Evolutionary conservation across 495 filamentous ascomycete species (phyloP), one percentile per base, ranked within the genome.

Genomic region (Talaromyces trachyspermus): DNA sequence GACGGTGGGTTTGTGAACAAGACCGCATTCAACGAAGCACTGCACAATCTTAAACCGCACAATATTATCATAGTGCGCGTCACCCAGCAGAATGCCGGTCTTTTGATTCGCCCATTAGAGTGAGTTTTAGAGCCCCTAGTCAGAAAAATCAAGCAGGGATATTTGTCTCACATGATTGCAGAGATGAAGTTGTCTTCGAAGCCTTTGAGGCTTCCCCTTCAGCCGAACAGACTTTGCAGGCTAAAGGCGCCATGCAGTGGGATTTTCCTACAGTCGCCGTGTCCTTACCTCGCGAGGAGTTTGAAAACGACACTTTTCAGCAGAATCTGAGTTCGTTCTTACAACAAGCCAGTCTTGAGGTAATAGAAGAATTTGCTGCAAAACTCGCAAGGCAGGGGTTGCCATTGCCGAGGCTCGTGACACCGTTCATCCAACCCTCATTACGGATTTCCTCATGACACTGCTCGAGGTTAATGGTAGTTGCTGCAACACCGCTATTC

Each of bases 331-430:
- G 74, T 0, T 40, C 49, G 0, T 85, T 85, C 39, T 58, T 85
- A 4, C 78, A 80, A 49, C 64, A 77, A 47, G 80, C 78, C 1
- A 79, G 72, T 49, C 63, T 64, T 1, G 80, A 84, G 41, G 65
- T 68, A 0, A 53, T 83, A 8, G 71, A 77, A 18, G 53, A 59
- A 4, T 81, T 83, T 48, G 64, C 65, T 0, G 73, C 77, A 3
- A 58, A 56, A 55, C 75, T 0, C 44, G 43, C 12, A 85, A 85
- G 33, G 78, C 77, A 2, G 62, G 66, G 0, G 57, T 60, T 0
- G 54, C 58, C 1, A 57, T 72, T 0, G 46, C 55, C 12, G 81
- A 86, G 51, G 59, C 49, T 38, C 74, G 82, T 10, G 76, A 84
- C 37, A 79, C 81, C 0, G 53, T 61, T 1, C 57, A 72, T 42